These are phyloP conservation scores for Zygotorulaspora chibaensis DNA, from an alignment of 805 yeast genomes.

Conservation along the genomic window DNA sequence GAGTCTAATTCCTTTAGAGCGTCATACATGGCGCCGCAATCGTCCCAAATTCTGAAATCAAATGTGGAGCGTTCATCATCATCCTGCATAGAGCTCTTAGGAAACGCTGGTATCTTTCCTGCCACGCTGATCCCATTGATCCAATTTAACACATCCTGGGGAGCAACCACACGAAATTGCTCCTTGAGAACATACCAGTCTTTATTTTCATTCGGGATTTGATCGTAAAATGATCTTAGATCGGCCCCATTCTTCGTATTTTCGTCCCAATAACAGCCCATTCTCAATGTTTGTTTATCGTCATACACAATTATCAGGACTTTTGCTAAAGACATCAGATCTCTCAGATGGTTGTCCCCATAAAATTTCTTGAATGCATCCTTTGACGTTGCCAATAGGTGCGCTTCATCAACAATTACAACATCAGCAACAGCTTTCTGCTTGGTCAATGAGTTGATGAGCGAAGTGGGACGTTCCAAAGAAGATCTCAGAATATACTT, in stretches of 20 bases:
- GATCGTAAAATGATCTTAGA: constrained; percentile 22
- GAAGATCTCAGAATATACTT: constrained; percentile 37
- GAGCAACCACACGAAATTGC: constrained; percentile 43
- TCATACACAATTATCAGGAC: constrained; percentile 43
- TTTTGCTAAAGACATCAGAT: constrained; percentile 38
- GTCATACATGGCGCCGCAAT: constrained; percentile 41
- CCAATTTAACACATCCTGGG: constrained; percentile 40
- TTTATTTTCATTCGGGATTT: constrained; percentile 17
- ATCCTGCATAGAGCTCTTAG: constrained; percentile 18
- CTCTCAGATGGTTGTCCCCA: constrained; percentile 43
- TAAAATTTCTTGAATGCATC: constrained; percentile 43
- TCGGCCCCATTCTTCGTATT: constrained; percentile 37
- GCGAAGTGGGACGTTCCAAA: constrained; percentile 44
- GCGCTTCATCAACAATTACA: constrained; percentile 45
- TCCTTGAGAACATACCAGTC: constrained; percentile 35
- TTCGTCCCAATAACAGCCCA: constrained; percentile 45
- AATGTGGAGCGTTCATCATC: constrained; percentile 29
- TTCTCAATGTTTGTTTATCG: constrained; percentile 43
- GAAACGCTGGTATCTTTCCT: constrained; percentile 36
- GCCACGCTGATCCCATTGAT: constrained; percentile 35
- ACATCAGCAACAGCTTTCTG: constrained; percentile 35
- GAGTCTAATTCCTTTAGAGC: constrained; percentile 31
- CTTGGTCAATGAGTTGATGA: constrained; percentile 37
- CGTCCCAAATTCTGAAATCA: constrained; percentile 40
- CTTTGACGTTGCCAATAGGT: constrained; percentile 40